Evolutionary conservation across 352 stramenopile genomes (phyloP), one percentile per base, ranked within the genome.

Genomic region (Globisporangium nagaii): DNA sequence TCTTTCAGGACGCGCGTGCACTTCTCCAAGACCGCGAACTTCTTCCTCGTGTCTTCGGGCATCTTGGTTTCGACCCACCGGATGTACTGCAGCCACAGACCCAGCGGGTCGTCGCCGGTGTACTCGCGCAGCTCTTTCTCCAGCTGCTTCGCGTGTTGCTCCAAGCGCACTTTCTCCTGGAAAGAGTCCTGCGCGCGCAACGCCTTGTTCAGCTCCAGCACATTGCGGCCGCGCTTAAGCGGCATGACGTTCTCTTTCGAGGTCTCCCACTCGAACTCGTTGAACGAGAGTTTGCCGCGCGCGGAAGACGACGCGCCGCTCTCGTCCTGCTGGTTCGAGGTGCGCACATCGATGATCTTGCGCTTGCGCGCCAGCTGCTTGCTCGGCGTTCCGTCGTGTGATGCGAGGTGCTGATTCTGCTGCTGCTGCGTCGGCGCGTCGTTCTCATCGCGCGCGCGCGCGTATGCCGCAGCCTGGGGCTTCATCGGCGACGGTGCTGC

Each of bases 191-290:
- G 63, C 12, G 69, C 67, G 15, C 66, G 73, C 57, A 92, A 62
- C 39, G 80, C 76, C 41, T 73, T 66, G 60, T 95, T 95, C 34
- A 95, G 72, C 41, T 95, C 80, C 4, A 62, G 54, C 27, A 95
- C 82, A 46, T 90, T 88, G 15, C 84, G 83, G 4, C 84, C 84
- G 27, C 81, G 66, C 53, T 89, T 87, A 40, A 95, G 64, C 39
- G 84, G 84, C 71, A 90, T 75, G n/a, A 95, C 81, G 58, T 95
- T 95, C 62, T 95, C 84, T 57, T 95, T 95, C 31, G 80, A 83
- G 59, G 67, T 75, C 63, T 95, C 84, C 84, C 84, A 95, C 68
- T 84, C 76, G 58, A 90, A 94, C 39, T 73, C 70, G 32, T 49
- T 51, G 39, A 36, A 56, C n/a, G 48, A 1, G 19, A 41, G 53